Base-by-base conservation (phyloP, 2,329 filamentous ascomycete species). In the Lachnellula subtilissima region DNA sequence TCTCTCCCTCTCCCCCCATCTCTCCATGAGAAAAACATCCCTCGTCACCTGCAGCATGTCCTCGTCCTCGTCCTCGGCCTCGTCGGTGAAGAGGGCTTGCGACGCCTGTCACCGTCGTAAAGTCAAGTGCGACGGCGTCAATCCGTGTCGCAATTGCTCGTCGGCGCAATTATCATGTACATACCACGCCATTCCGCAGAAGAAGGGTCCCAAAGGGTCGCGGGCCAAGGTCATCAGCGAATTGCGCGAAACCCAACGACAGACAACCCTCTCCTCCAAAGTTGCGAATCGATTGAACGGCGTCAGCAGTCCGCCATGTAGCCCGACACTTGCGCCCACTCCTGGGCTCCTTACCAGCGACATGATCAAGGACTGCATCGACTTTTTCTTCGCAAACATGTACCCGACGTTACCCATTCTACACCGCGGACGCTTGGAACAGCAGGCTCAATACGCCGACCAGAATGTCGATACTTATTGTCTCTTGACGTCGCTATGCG, bases 201-300 rank as follows among this genome's bases (percentile, higher is more conserved):
- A 89, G 74, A 89, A 89, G 70, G 87, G 87, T 1, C 87, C 86
- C 45, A 89, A 89, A 72, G 86, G 87, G 61, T 87, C 84, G 35
- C 77, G 86, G 58, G 87, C 87, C 50, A 90, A 89, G 71, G 85
- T 90, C 56, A 87, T 90, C 70, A 88, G 85, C 67, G 86, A 89
- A 67, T 71, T 90, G 58, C 81, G 87, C 62, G 84, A 86, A 66
- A 86, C 78, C 0, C 86, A 89, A 66, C 80, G 84, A 63, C 82
- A 86, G 68, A 84, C 82, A 17, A 85, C 81, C 57, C 78, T 86
- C 22, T 81, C 81, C 0, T 79, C 79, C 61, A 84, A 82, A 68
- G 78, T 85, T 15, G 82, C 85, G 63, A 82, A 78, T 66, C 78
- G 81, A 61, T 72, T 85, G 56, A 82, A 83, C 61, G 81, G 81